Evolutionary conservation across 2,329 filamentous ascomycete genomes (phyloP).

Genomic region (Paecilomyces fulvus): DNA sequence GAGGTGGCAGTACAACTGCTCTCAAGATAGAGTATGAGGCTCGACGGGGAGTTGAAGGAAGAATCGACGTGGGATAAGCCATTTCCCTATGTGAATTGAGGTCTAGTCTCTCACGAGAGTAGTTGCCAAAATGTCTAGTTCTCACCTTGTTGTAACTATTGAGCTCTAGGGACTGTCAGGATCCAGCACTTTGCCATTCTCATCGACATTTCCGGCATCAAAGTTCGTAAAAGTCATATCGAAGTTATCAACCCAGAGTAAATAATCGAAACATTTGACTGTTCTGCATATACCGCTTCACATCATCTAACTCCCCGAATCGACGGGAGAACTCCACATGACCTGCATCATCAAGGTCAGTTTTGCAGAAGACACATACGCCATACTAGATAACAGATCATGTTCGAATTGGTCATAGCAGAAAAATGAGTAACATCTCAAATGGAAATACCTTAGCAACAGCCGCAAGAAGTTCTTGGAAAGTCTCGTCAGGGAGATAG

Average conservation of each 20-base stretch:
- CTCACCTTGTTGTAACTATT: constrained; percentile 34
- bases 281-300: constrained; percentile 38
- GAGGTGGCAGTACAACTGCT: constrained; percentile 43
- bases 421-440: not conserved
- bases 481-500: not conserved
- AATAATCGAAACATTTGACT: constrained; percentile 8
- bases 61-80: constrained; percentile 48
- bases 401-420: not conserved
- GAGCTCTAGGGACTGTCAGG: constrained; percentile 32
- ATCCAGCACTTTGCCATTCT: constrained; percentile 37
- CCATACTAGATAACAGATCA: constrained; percentile 39
- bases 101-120: not conserved
- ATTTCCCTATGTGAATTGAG: constrained; percentile 31
- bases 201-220: constrained; percentile 49
- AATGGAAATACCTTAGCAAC: not conserved
- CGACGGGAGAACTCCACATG: constrained; percentile 45
- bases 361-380: constrained; percentile 44
- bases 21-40: constrained; percentile 45
- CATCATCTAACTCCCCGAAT: constrained; percentile 50
- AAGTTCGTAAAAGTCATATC: constrained; percentile 45
- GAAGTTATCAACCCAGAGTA: constrained; percentile 15
- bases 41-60: constrained; percentile 48
- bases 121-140: constrained; percentile 1
- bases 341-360: constrained; percentile 41
- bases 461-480: not conserved